Evolutionary conservation across 139 green algal species (phyloP).

Genomic region (Zygnema cylindricum): DNA sequence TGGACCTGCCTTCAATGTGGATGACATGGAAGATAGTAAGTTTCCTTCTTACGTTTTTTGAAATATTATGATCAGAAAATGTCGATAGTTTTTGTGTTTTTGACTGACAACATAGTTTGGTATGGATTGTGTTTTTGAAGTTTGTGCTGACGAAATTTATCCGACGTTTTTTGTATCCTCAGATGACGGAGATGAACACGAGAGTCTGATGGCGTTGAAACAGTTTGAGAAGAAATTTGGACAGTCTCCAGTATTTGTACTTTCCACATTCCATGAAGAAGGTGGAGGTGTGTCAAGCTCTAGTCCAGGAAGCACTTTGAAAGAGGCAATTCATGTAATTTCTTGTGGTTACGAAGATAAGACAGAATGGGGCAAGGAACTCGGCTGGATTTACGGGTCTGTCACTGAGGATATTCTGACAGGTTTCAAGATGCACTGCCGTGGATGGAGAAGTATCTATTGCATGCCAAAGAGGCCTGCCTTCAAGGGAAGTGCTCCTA

Average conservation of each 20-base stretch:
- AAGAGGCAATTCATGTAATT: constrained; percentile 59
- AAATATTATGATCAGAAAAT: too few relatives aligned
- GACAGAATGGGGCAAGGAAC: constrained; percentile 59
- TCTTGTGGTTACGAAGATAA: constrained; percentile 63
- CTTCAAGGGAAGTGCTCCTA: constrained; percentile 61
- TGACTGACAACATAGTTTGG: too few relatives aligned
- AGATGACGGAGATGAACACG: constrained; percentile 23
- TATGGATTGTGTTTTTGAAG: too few relatives aligned
- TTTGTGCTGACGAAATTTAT: too few relatives aligned
- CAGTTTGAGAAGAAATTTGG: constrained; percentile 57
- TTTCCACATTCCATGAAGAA: constrained; percentile 47
- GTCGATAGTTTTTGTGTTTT: background rate
- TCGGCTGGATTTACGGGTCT: constrained; percentile 58
- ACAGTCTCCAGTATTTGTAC: constrained; percentile 47
- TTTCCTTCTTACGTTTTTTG: background rate
- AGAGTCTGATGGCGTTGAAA: constrained; percentile 46
- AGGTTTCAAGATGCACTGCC: constrained; percentile 45
- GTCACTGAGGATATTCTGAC: constrained; percentile 61
- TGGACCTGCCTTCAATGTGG: background rate
- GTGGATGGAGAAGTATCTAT: constrained; percentile 55
- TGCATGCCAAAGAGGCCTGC: constrained; percentile 47
- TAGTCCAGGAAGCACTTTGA: constrained; percentile 33
- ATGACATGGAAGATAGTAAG: constrained; percentile 13
- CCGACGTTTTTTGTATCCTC: too few relatives aligned
- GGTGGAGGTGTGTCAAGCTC: constrained; percentile 24